Percentiles rank a stretch among this genome's conserved stretches.
Conservation (phyloP, 208 protist genomes). For the Vickermania spadyakhi region DNA sequence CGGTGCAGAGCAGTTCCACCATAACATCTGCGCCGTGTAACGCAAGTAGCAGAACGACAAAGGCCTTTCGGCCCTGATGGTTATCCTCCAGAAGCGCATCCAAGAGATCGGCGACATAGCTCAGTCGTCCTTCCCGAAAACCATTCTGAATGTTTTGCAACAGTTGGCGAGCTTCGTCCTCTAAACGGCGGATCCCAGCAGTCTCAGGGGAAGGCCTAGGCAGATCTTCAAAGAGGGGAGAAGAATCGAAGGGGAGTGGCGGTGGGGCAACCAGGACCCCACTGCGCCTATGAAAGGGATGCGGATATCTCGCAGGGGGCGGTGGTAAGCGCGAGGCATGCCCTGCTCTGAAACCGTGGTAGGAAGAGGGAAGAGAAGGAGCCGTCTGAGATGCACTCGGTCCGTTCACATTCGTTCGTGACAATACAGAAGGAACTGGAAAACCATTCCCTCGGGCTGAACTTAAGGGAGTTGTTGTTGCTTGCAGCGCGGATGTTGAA, state of each 20-base stretch:
- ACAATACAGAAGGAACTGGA: neutral
- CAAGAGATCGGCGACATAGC: neutral
- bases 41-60: constrained; percentile 34
- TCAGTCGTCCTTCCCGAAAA: neutral
- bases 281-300: neutral
- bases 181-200: neutral
- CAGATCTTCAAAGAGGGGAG: too few relatives aligned
- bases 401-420: neutral
- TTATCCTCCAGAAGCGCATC: neutral
- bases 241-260: neutral
- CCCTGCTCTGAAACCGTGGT: neutral
- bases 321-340: neutral
- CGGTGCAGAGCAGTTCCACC: constrained; percentile 49
- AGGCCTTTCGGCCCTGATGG: neutral
- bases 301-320: neutral
- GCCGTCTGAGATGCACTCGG: neutral
- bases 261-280: neutral
- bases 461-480: too few relatives aligned
- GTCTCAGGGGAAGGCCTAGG: neutral
- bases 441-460: too few relatives aligned
- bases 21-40: constrained; percentile 63
- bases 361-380: neutral
- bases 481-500: too few relatives aligned
- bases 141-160: neutral
- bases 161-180: neutral